A percentile compares a stretch with the other conserved stretches of the same genome.
Evolutionary conservation across 2,329 filamentous ascomycete species (phyloP).

Genomic region (Penicillium corylophilum): DNA sequence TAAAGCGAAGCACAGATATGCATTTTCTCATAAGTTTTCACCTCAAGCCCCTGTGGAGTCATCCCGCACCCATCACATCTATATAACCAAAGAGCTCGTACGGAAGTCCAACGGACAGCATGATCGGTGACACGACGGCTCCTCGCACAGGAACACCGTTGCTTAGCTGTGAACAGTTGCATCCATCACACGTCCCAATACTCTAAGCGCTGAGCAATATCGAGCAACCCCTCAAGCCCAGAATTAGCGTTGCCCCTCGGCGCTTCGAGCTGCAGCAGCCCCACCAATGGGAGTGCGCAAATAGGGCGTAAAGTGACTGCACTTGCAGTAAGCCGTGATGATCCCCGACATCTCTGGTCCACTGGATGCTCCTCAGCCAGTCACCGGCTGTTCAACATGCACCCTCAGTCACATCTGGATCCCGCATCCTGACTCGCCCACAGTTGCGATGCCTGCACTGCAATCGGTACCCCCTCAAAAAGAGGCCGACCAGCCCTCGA

Average conservation of each 20-base stretch:
- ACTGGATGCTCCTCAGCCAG: slow-evolving; percentile 8
- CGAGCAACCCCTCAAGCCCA: slow-evolving; percentile 13
- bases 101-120: neutral
- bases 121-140: neutral
- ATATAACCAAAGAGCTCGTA: neutral
- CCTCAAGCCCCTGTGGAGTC: neutral
- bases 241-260: slow-evolving; percentile 29
- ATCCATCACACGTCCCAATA: slow-evolving; percentile 11
- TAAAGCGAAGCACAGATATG: too few relatives aligned
- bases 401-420: slow-evolving; percentile 32
- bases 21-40: neutral
- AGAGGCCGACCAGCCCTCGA: slow-evolving; percentile 25
- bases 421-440: slow-evolving; percentile 29
- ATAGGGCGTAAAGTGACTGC: slow-evolving; percentile 27
- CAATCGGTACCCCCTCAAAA: slow-evolving; percentile 31
- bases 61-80: neutral
- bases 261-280: slow-evolving; percentile 26
- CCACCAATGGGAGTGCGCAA: slow-evolving; percentile 27
- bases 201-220: slow-evolving; percentile 27
- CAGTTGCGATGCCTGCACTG: slow-evolving; percentile 18
- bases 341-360: slow-evolving; percentile 21
- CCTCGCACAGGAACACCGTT: neutral
- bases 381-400: slow-evolving; percentile 24
- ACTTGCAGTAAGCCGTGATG: slow-evolving; percentile 32
- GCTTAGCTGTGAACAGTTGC: neutral